Evolutionary conservation across 768 basidiomycete genomes (phyloP).

Genomic region (Obba rivulosa): DNA sequence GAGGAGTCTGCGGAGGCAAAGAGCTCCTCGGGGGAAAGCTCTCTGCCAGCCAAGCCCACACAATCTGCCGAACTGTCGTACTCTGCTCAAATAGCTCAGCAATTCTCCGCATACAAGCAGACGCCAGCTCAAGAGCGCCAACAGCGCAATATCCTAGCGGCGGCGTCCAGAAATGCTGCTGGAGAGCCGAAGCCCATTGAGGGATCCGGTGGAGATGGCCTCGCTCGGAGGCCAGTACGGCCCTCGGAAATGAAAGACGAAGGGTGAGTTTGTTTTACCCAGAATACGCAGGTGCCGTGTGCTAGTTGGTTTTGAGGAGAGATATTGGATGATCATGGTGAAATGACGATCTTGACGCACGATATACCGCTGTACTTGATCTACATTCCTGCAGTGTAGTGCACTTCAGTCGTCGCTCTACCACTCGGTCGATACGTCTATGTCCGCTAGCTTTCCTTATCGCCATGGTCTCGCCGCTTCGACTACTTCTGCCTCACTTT

Average conservation of each 20-base stretch:
- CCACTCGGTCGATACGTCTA: slow-evolving; percentile 6
- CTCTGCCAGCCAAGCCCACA: slow-evolving; percentile 15
- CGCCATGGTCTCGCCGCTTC: slow-evolving; percentile 6
- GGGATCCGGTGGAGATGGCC: slow-evolving; percentile 24
- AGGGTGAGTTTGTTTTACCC: slow-evolving; percentile 63
- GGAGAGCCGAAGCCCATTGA: slow-evolving; percentile 33
- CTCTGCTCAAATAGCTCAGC: slow-evolving; percentile 18
- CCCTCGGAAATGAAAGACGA: slow-evolving; percentile 94
- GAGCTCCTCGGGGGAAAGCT: slow-evolving; percentile 8
- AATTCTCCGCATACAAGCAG: slow-evolving; percentile 21
- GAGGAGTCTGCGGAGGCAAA: slow-evolving; percentile 1
- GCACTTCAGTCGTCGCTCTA: slow-evolving; percentile 3
- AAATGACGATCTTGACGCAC: neutral
- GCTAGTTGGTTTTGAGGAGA: slow-evolving; percentile 1
- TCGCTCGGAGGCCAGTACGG: slow-evolving; percentile 45
- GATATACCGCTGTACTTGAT: neutral
- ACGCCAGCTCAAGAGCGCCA: slow-evolving; percentile 20
- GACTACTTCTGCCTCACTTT: neutral
- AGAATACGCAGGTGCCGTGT: slow-evolving; percentile 11
- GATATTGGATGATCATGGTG: neutral
- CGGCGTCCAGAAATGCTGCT: slow-evolving; percentile 2
- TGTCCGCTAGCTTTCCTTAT: slow-evolving; percentile 1
- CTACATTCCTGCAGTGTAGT: neutral
- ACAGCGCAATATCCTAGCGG: slow-evolving; percentile 6
- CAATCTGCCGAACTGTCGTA: slow-evolving; percentile 13